Evolutionary conservation across 2,329 filamentous ascomycete species (phyloP).

Genomic region (Pyrenochaeta sp.): DNA sequence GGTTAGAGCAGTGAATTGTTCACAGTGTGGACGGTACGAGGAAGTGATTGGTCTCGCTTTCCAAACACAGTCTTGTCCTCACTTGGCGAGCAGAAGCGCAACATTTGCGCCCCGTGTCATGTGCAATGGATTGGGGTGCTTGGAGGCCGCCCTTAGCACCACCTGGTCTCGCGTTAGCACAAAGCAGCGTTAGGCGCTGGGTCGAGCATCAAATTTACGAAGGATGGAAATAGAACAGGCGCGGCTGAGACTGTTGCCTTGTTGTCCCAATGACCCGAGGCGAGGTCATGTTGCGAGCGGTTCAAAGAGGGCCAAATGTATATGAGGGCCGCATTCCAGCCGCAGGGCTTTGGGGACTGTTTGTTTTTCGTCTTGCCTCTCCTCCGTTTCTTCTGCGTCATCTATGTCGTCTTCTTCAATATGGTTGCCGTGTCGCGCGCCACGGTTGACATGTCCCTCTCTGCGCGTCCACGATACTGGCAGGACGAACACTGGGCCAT

Average conservation of each 20-base stretch:
- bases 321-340: slow-evolving; percentile 6
- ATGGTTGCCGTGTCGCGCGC: too few species aligned
- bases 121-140: too few species aligned
- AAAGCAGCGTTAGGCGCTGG: slow-evolving; percentile 5
- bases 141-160: background rate
- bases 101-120: too few species aligned
- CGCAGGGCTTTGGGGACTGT: background rate
- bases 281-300: slow-evolving; percentile 10
- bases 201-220: slow-evolving; percentile 33
- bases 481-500: too few species aligned
- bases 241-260: slow-evolving; percentile 33
- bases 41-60: too few species aligned
- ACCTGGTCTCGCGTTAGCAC: slow-evolving; percentile 1
- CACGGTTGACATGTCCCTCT: too few species aligned
- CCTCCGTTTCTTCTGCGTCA: background rate
- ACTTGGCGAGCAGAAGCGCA: too few species aligned
- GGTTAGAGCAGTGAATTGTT: too few species aligned
- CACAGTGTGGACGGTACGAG: too few species aligned
- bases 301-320: slow-evolving; percentile 16
- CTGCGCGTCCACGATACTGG: too few species aligned
- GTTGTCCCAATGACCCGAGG: slow-evolving; percentile 15
- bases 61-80: too few species aligned
- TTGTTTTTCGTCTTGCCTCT: too few species aligned
- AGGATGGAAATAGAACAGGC: slow-evolving; percentile 16
- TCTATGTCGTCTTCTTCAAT: background rate